Evolutionary conservation across 2,329 filamentous ascomycete genomes (phyloP).

Genomic region (Huntiella bhutanensis): DNA sequence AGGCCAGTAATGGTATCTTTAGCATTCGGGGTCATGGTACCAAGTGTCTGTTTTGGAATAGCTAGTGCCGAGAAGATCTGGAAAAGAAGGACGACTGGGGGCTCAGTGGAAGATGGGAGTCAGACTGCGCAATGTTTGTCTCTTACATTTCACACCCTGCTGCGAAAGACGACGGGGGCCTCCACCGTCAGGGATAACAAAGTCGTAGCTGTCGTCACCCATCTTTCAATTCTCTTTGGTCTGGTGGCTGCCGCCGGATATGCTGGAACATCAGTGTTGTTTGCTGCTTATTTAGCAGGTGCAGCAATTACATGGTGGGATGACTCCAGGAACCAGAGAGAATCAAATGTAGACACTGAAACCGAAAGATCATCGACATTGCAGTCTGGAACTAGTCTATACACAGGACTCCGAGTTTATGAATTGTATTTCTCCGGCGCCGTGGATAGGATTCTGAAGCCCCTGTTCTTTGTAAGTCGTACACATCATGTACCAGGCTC

Average conservation of each 20-base stretch:
- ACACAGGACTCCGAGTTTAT: neutral
- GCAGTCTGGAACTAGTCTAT: neutral
- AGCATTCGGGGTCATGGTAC: constrained; percentile 29
- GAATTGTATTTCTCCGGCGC: neutral
- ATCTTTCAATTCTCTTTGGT: constrained; percentile 30
- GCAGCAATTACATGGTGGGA: constrained; percentile 42
- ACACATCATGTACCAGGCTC: neutral
- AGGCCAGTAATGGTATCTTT: constrained; percentile 28
- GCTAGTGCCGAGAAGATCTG: too few relatives aligned
- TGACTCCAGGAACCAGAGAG: constrained; percentile 7
- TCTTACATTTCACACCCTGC: neutral
- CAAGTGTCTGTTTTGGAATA: constrained; percentile 27
- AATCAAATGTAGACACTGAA: neutral
- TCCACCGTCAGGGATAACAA: neutral
- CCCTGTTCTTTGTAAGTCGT: constrained; percentile 7
- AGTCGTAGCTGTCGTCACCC: neutral
- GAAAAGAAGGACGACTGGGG: neutral
- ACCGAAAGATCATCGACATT: neutral
- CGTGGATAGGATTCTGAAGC: constrained; percentile 1
- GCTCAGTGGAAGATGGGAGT: neutral
- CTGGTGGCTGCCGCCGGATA: constrained; percentile 33
- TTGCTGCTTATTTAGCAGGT: constrained; percentile 45
- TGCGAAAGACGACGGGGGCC: neutral
- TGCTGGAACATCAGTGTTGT: constrained; percentile 42
- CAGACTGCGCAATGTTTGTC: neutral